A percentile compares a stretch with the other conserved stretches of the same genome.
Evolutionary conservation across 805 yeast species (phyloP).

Genomic region (Nakazawaea sp.): DNA sequence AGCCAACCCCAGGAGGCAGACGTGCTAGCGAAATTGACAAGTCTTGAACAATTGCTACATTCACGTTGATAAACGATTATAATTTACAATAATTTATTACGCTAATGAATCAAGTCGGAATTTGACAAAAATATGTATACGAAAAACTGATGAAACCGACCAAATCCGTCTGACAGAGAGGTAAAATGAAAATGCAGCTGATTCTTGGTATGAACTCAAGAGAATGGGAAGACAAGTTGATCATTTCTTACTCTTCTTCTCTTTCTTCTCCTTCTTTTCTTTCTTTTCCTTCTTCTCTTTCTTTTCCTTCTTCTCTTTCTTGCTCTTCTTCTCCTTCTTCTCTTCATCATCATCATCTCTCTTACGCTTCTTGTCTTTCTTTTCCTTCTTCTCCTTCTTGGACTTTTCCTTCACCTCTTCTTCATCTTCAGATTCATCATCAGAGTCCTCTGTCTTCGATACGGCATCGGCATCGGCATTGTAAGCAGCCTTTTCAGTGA

Average conservation of each 20-base stretch:
- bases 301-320: conserved; percentile 18
- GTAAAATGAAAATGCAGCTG: too few relatives aligned
- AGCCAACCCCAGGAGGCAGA: not conserved
- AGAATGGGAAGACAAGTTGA: not conserved
- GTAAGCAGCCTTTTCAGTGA: conserved; percentile 80
- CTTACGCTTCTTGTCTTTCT: conserved; percentile 14
- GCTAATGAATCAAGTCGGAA: not conserved
- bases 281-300: conserved; percentile 16
- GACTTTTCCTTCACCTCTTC: conserved; percentile 16
- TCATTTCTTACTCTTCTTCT: conserved; percentile 18
- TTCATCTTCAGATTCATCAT: conserved; percentile 14
- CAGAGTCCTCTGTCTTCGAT: conserved; percentile 17
- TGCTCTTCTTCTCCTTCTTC: conserved; percentile 19
- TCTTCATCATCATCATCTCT: conserved; percentile 19
- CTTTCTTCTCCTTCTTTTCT: conserved; percentile 16
- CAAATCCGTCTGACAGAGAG: too few relatives aligned
- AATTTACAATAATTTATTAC: conserved; percentile 1
- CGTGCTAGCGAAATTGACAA: not conserved
- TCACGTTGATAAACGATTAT: not conserved
- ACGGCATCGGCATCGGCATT: conserved; percentile 93
- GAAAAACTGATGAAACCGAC: too few relatives aligned
- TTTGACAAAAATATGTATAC: not conserved
- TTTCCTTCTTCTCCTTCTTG: conserved; percentile 19
- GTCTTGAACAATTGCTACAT: not conserved
- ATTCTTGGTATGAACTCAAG: not conserved